A percentile compares a stretch with the other conserved stretches of the same genome.
These are phyloP conservation scores for Triglochin maritima DNA, from an alignment of 106 monocot genomes.

Conservation along the genomic window DNA sequence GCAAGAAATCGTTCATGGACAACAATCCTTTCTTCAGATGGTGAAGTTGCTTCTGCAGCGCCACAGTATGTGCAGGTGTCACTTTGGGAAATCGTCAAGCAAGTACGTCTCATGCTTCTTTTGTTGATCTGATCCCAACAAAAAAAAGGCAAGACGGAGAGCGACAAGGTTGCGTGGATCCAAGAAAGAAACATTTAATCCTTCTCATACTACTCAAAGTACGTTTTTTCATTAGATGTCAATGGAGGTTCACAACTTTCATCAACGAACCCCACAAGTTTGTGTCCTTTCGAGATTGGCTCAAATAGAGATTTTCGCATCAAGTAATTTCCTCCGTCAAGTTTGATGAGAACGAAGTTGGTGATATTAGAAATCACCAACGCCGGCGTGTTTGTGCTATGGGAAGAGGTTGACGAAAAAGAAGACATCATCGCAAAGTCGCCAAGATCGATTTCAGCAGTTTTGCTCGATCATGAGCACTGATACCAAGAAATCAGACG, in stretches of 20 bases:
- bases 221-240: neutral
- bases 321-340: neutral
- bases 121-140: neutral
- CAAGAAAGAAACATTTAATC: conserved; percentile 1
- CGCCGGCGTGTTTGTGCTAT: neutral
- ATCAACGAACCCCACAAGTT: neutral
- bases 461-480: too few species aligned
- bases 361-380: neutral
- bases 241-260: neutral
- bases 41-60: neutral
- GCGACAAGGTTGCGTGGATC: conserved; percentile 4
- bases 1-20: neutral
- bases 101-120: neutral
- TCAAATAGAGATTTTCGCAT: conserved; percentile 1
- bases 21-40: neutral
- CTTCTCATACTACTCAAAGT: neutral
- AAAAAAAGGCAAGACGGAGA: neutral
- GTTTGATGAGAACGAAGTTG: neutral
- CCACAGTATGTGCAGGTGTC: neutral
- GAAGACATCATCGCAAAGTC: too few species aligned
- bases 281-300: neutral
- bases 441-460: too few species aligned
- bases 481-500: too few species aligned
- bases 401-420: too few species aligned
- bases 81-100: neutral